Conservation (phyloP, 1,284 basidiomycete species). For the Jaminaea rosea region DNA sequence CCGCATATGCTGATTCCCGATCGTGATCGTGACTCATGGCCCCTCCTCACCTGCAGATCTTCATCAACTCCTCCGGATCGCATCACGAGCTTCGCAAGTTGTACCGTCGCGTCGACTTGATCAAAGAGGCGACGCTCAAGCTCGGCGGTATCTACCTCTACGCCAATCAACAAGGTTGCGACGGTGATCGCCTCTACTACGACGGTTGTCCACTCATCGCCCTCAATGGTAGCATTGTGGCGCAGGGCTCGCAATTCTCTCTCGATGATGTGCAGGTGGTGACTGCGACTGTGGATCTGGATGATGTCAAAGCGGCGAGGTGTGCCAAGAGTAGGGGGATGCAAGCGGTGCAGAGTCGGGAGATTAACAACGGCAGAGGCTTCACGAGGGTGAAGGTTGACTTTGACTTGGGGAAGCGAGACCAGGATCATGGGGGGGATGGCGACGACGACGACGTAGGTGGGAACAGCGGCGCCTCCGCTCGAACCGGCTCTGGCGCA, state of each 20-base stretch:
- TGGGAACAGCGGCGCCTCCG: too few species aligned
- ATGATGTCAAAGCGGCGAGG: slow-evolving; percentile 82
- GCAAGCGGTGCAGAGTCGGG: slow-evolving; percentile 68
- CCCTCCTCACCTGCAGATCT: too few species aligned
- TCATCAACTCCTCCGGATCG: slow-evolving; percentile 92
- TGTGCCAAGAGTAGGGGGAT: slow-evolving; percentile 67
- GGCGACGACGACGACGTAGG: background rate
- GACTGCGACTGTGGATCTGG: slow-evolving; percentile 86
- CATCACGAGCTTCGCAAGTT: slow-evolving; percentile 96
- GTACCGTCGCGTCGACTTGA: slow-evolving; percentile 79
- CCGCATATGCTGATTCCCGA: too few species aligned
- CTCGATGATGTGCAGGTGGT: slow-evolving; percentile 91
- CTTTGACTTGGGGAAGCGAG: slow-evolving; percentile 47
- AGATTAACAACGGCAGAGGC: slow-evolving; percentile 66
- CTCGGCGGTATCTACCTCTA: slow-evolving; percentile 94
- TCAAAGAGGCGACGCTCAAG: slow-evolving; percentile 93
- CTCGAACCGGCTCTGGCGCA: background rate
- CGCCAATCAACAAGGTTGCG: slow-evolving; percentile 97
- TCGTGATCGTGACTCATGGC: too few species aligned
- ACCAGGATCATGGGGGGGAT: background rate
- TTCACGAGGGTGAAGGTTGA: slow-evolving; percentile 56
- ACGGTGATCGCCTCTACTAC: slow-evolving; percentile 94
- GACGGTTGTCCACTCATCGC: slow-evolving; percentile 95
- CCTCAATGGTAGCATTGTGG: slow-evolving; percentile 81
- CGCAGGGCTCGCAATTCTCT: slow-evolving; percentile 93